Base-by-base conservation (phyloP, 495 filamentous ascomycete species). In the Coniosporium apollinis region DNA sequence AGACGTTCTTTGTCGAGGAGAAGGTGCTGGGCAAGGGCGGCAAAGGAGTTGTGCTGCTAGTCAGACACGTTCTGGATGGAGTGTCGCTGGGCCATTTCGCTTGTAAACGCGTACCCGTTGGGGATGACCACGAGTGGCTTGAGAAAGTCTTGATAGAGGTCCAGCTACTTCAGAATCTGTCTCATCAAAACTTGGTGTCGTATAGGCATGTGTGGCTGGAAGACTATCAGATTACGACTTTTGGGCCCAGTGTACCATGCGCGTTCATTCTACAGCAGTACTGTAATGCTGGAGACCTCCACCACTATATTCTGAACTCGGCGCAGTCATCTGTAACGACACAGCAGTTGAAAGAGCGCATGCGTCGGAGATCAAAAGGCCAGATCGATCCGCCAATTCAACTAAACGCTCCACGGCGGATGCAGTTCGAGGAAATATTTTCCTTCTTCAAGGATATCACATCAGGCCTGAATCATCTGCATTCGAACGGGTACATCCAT, bases 201-300 rank as follows among this genome's bases (percentile, higher is more conserved):
- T 97, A 97, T 52, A 77, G 86, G 5, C 87, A 92, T 57, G 86
- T 94, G 20, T 97, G 89, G 89, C 69, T 97, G 14, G 87, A 97
- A 54, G 76, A 94, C 52, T 72, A 79, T 33, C 72, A 82, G 46
- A 67, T 86, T 15, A 86, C 69, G 42, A 62, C 16, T 22, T 97
- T 96, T 49, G 80, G 83, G 3, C 89, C 91, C 1, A 89, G 75
- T 46, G 84, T 96, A 0, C 82, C 85, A 5, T 94, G 86, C 46
- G 85, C 85, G 13, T 97, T 93, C 49, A 97, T 97, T 30, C 70
- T 97, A 3, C 89, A 97, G 48, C 84, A 97, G 50, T 96, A 92
- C 46, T 97, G 89, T 62, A 94, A 96, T 52, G 66, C 72, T 6
- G 89, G 89, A n/a, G 89, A 96, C 53, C 64, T 97, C 4, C 75